A percentile compares a stretch with the other conserved stretches of the same genome.
Evolutionary conservation across 2,329 filamentous ascomycete genomes (phyloP).

Genomic region (Teratosphaeria pseudoeucalypti): DNA sequence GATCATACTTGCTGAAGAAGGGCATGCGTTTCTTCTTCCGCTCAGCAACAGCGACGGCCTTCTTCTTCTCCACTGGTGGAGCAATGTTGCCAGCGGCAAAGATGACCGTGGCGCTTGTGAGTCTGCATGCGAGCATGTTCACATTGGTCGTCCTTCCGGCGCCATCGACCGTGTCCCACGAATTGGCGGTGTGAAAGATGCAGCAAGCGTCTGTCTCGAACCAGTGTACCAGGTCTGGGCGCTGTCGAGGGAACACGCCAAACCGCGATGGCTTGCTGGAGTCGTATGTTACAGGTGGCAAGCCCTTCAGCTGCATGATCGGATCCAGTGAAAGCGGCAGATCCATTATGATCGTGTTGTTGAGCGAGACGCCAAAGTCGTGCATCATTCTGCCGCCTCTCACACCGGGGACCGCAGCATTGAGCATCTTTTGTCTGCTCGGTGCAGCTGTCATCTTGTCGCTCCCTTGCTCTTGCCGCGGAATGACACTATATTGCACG

Average conservation of each 20-base stretch:
- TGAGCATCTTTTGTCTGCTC: conserved; percentile 30
- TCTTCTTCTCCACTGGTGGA: conserved; percentile 31
- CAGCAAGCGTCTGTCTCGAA: conserved; percentile 58
- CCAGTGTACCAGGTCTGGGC: conserved; percentile 50
- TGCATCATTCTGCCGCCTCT: conserved; percentile 63
- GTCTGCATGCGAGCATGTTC: conserved; percentile 55
- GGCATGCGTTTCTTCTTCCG: conserved; percentile 29
- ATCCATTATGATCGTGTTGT: conserved; percentile 58
- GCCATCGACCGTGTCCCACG: conserved; percentile 47
- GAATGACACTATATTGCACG: conserved; percentile 55
- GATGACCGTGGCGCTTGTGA: conserved; percentile 55
- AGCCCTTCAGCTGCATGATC: conserved; percentile 46
- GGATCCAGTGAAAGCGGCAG: conserved; percentile 57
- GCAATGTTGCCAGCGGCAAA: conserved; percentile 55
- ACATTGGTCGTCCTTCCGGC: conserved; percentile 35
- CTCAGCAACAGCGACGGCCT: conserved; percentile 22
- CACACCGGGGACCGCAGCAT: conserved; percentile 50
- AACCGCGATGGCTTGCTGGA: conserved; percentile 49
- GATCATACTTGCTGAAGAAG: conserved; percentile 37
- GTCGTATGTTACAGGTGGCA: conserved; percentile 51
- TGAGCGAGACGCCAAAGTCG: conserved; percentile 57
- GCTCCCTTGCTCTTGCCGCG: conserved; percentile 14
- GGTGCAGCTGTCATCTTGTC: not conserved
- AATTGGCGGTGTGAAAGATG: conserved; percentile 63
- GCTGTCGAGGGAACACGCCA: conserved; percentile 55